Conservation (phyloP, 2,329 filamentous ascomycete genomes). For the Aureobasidium leucospermi region DNA sequence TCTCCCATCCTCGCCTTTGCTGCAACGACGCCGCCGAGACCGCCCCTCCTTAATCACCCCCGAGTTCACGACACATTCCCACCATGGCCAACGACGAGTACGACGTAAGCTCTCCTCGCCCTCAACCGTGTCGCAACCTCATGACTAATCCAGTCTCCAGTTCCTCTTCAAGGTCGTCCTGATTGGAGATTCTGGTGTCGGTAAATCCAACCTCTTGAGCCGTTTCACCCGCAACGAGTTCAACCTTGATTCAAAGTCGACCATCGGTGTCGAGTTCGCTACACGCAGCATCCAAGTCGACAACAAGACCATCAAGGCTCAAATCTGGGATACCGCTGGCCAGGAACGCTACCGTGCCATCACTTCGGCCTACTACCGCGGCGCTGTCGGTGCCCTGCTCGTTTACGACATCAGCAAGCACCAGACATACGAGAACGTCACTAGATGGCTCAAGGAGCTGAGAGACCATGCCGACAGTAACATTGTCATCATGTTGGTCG, state of each 20-base stretch:
- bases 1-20: background rate
- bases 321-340: conserved; percentile 99
- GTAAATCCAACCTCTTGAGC: conserved; percentile 99
- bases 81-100: conserved; percentile 99
- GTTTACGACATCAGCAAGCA: conserved; percentile 99
- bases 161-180: conserved; percentile 99
- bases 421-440: conserved; percentile 98
- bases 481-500: conserved; percentile 99
- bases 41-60: conserved; percentile 11
- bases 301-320: conserved; percentile 99
- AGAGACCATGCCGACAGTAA: conserved; percentile 97
- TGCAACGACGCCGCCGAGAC: background rate
- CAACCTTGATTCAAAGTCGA: conserved; percentile 99
- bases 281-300: conserved; percentile 98
- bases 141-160: conserved; percentile 45
- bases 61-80: conserved; percentile 19
- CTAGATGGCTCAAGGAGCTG: conserved; percentile 97
- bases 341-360: conserved; percentile 99
- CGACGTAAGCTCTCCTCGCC: conserved; percentile 63
- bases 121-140: conserved; percentile 17
- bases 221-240: conserved; percentile 99
- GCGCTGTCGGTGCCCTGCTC: conserved; percentile 90
- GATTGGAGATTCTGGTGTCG: conserved; percentile 98
- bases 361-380: conserved; percentile 97
- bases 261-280: conserved; percentile 98